Evolutionary conservation across 2,329 filamentous ascomycete species (phyloP).

Genomic region (Sphaerulina populicola): DNA sequence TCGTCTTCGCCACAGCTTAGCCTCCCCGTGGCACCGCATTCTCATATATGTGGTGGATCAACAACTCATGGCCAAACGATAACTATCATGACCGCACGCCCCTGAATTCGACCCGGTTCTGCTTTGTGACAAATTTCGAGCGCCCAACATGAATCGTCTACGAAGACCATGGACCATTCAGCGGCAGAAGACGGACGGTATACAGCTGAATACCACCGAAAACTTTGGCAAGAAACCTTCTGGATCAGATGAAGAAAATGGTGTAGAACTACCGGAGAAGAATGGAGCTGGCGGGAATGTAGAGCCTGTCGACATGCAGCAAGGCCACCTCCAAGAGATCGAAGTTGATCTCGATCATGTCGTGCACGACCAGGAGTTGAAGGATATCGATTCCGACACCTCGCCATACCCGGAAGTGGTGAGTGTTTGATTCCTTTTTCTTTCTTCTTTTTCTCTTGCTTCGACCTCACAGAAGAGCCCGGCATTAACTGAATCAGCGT

Average conservation of each 20-base stretch:
- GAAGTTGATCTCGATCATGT: constrained; percentile 34
- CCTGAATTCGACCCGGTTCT: not conserved
- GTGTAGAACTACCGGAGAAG: constrained; percentile 8
- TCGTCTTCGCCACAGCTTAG: not conserved
- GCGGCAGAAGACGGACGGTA: constrained; percentile 23
- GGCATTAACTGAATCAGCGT: constrained; percentile 26
- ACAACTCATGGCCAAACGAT: no score
- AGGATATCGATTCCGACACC: constrained; percentile 26
- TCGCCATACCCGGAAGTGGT: constrained; percentile 55
- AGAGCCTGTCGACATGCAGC: constrained; percentile 18
- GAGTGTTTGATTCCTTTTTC: not conserved
- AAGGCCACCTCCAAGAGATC: constrained; percentile 28
- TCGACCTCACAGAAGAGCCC: not conserved
- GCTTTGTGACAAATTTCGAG: not conserved
- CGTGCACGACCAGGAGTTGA: constrained; percentile 41
- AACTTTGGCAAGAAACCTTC: constrained; percentile 11
- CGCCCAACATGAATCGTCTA: constrained; percentile 22
- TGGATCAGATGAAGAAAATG: constrained; percentile 14
- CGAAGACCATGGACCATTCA: constrained; percentile 23
- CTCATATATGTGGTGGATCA: no score
- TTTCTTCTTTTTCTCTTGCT: no score
- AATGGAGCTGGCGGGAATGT: constrained; percentile 10
- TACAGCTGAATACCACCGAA: constrained; percentile 24
- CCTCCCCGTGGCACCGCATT: not conserved
- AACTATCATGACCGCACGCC: not conserved